Evolutionary conservation across 1,139 yeast species (phyloP).

Genomic region (Yamadazyma blattariae): DNA sequence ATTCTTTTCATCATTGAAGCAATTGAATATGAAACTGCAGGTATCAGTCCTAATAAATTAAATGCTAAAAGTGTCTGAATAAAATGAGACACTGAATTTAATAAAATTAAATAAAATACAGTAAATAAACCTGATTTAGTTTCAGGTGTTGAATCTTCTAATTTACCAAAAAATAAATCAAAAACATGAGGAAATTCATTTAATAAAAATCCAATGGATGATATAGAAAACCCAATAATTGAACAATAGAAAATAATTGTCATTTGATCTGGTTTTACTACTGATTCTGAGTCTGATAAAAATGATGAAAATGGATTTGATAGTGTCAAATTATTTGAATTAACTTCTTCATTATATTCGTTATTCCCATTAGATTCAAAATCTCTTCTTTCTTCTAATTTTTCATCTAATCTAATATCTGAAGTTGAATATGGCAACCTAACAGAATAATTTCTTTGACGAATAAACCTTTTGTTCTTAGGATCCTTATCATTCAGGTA

Average conservation of each 20-base stretch:
- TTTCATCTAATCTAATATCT: slow-evolving; percentile 29
- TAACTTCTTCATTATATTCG: slow-evolving; percentile 16
- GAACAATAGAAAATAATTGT: slow-evolving; percentile 39
- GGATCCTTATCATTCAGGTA: slow-evolving; percentile 1
- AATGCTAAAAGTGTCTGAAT: slow-evolving; percentile 36
- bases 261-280: slow-evolving; percentile 34
- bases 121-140: slow-evolving; percentile 21
- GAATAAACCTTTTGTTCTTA: slow-evolving; percentile 12
- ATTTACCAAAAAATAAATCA: slow-evolving; percentile 12
- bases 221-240: slow-evolving; percentile 30
- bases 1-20: slow-evolving; percentile 46
- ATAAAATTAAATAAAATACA: slow-evolving; percentile 23
- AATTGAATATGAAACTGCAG: slow-evolving; percentile 39
- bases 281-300: slow-evolving; percentile 16
- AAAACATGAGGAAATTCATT: slow-evolving; percentile 26
- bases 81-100: slow-evolving; percentile 36
- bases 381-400: slow-evolving; percentile 10
- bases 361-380: not conserved
- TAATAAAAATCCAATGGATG: slow-evolving; percentile 29
- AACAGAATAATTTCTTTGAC: slow-evolving; percentile 26
- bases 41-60: slow-evolving; percentile 36
- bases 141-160: slow-evolving; percentile 17
- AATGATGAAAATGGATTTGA: slow-evolving; percentile 23
- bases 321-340: slow-evolving; percentile 16
- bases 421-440: slow-evolving; percentile 34